Evolutionary conservation across 108 stramenopile genomes (phyloP).

Genomic region (Cyclotella choctawhatcheeana): DNA sequence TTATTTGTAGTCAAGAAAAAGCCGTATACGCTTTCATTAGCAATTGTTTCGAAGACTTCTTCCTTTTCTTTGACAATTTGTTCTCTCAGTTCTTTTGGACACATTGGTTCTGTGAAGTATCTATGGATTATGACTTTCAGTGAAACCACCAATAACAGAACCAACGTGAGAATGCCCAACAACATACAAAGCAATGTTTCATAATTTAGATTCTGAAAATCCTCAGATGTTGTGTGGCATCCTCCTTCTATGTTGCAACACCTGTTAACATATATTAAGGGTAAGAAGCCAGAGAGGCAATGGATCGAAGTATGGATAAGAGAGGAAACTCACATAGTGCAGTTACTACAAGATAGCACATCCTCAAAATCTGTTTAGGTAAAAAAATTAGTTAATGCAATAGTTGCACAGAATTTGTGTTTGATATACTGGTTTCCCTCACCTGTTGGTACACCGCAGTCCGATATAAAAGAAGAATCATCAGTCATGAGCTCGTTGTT

Average conservation of each 20-base stretch:
- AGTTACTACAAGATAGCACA: slow-evolving; percentile 5
- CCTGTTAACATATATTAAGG: too few relatives aligned
- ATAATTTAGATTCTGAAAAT: not conserved
- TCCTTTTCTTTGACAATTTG: not conserved
- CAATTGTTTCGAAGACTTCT: not conserved
- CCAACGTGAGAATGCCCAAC: not conserved
- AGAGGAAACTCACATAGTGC: too few relatives aligned
- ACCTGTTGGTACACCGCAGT: slow-evolving; percentile 39
- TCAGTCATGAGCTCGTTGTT: not conserved
- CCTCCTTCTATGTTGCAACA: slow-evolving; percentile 30
- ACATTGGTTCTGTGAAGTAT: not conserved
- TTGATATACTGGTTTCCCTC: not conserved
- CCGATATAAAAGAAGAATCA: slow-evolving; percentile 18
- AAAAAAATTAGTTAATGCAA: not conserved
- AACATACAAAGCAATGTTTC: not conserved
- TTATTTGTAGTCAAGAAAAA: slow-evolving; percentile 24
- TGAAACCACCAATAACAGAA: not conserved
- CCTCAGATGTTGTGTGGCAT: slow-evolving; percentile 7
- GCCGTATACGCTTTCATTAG: slow-evolving; percentile 13
- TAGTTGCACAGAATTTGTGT: not conserved
- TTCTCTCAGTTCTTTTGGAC: not conserved
- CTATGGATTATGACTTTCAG: not conserved
- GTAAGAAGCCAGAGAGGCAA: too few relatives aligned
- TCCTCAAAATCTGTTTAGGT: not conserved
- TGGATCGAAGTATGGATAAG: too few relatives aligned